A percentile compares a stretch with the other conserved stretches of the same genome.
Conservation (phyloP, 306 rosid genomes). For the Malus asiatica region DNA sequence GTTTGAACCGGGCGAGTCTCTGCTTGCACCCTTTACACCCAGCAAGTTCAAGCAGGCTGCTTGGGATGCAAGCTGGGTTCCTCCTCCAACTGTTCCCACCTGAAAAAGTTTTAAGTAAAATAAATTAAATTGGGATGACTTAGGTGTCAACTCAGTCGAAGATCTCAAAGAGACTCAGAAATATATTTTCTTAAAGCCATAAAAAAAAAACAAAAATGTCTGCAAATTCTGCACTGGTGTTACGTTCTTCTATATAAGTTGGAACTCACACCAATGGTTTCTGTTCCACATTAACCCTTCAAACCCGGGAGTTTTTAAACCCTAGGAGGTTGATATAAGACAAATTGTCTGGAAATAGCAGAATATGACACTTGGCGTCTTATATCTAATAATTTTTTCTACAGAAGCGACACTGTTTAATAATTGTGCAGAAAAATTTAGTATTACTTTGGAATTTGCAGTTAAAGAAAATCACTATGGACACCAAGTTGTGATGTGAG, state of each 20-base stretch:
- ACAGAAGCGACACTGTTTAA: no score
- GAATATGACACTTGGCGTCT: no score
- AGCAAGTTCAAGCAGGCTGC: constrained; percentile 19
- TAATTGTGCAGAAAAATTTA: no score
- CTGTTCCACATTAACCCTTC: neutral
- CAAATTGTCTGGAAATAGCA: neutral
- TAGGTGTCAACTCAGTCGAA: neutral
- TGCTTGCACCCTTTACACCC: constrained; percentile 15
- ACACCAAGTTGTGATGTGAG: no score
- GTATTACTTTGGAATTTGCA: no score
- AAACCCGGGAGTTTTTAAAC: neutral
- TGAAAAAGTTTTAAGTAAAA: neutral
- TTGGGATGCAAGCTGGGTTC: constrained; percentile 19
- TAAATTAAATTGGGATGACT: neutral
- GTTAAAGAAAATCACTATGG: no score
- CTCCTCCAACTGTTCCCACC: constrained; percentile 25
- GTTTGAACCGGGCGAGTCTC: constrained; percentile 14
- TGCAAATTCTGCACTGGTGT: neutral
- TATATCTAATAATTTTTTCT: no score
- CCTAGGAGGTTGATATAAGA: neutral
- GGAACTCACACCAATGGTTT: neutral
- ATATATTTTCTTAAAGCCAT: neutral
- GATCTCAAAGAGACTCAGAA: neutral
- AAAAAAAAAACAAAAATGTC: neutral
- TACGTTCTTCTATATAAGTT: neutral